These are phyloP conservation scores for Viridothelium virens DNA, from an alignment of 495 filamentous ascomycete genomes.

Conservation along the genomic window DNA sequence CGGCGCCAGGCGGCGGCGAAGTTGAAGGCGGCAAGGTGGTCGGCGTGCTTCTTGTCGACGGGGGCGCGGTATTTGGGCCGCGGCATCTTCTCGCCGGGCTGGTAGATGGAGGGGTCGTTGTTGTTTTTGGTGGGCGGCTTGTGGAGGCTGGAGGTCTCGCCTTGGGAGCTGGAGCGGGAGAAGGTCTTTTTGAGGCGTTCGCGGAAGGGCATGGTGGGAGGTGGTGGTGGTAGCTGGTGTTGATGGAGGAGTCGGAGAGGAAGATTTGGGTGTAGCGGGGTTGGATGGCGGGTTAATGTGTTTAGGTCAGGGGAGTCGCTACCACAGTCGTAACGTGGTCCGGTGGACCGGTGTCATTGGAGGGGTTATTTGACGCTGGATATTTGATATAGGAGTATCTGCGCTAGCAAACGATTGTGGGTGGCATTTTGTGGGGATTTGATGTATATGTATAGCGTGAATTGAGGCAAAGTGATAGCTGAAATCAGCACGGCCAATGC, in stretches of 20 bases:
- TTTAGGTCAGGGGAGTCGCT: not conserved
- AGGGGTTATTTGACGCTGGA: not conserved
- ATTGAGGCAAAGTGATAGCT: not conserved
- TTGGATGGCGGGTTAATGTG: no score
- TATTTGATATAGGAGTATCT: not conserved
- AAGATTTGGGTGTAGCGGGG: slow-evolving; percentile 1
- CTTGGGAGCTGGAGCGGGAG: slow-evolving; percentile 19
- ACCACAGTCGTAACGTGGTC: not conserved
- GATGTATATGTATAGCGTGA: not conserved
- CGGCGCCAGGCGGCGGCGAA: slow-evolving; percentile 34
- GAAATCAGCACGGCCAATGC: not conserved
- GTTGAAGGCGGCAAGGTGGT: slow-evolving; percentile 34
- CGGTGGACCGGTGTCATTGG: not conserved
- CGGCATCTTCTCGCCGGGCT: slow-evolving; percentile 38
- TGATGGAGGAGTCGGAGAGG: slow-evolving; percentile 4
- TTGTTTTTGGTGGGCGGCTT: slow-evolving; percentile 15
- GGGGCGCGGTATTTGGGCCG: slow-evolving; percentile 37
- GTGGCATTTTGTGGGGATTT: not conserved
- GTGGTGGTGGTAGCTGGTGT: not conserved
- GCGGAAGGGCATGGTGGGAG: slow-evolving; percentile 34
- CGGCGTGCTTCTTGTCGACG: slow-evolving; percentile 36
- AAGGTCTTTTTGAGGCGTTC: slow-evolving; percentile 33
- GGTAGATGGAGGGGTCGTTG: slow-evolving; percentile 30
- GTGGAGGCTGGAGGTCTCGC: slow-evolving; percentile 8
- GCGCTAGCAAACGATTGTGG: not conserved